These are phyloP conservation scores for Anastatica hierochuntica DNA, from an alignment of 345 rosid species.

Conservation along the genomic window DNA sequence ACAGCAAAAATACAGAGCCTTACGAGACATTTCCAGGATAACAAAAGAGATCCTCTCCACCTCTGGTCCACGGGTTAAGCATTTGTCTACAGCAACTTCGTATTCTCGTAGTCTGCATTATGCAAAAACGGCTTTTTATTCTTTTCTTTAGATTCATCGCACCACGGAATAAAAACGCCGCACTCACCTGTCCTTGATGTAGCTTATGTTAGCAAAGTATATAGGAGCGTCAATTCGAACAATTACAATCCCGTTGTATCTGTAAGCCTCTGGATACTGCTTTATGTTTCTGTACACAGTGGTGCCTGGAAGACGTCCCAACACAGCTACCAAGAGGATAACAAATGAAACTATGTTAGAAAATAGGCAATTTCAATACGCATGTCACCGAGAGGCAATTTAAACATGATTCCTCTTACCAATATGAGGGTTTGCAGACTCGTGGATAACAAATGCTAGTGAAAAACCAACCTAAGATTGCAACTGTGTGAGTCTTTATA, in stretches of 20 bases:
- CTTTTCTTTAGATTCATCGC: conserved; percentile 6
- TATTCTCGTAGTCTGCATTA: conserved; percentile 69
- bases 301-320: conserved; percentile 99
- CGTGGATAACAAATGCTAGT: conserved; percentile 95
- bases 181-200: conserved; percentile 79
- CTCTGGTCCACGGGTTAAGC: conserved; percentile 66
- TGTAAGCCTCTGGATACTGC: conserved; percentile 96
- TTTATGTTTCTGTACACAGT: conserved; percentile 80
- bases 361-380: neutral
- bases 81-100: conserved; percentile 70
- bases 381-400: neutral
- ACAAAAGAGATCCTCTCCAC: conserved; percentile 78
- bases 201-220: conserved; percentile 93
- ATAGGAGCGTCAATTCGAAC: conserved; percentile 92
- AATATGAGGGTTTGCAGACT: conserved; percentile 98
- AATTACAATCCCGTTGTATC: conserved; percentile 84
- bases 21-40: conserved; percentile 93
- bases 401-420: conserved; percentile 41
- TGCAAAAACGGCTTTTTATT: conserved; percentile 7
- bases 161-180: neutral
- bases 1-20: conserved; percentile 21
- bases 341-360: neutral
- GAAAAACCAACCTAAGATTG: conserved; percentile 74
- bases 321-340: conserved; percentile 50
- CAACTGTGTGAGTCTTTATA: conserved; percentile 6